These are phyloP conservation scores for Wickerhamomyces canadensis DNA, from an alignment of 805 yeast species.

Conservation along the genomic window DNA sequence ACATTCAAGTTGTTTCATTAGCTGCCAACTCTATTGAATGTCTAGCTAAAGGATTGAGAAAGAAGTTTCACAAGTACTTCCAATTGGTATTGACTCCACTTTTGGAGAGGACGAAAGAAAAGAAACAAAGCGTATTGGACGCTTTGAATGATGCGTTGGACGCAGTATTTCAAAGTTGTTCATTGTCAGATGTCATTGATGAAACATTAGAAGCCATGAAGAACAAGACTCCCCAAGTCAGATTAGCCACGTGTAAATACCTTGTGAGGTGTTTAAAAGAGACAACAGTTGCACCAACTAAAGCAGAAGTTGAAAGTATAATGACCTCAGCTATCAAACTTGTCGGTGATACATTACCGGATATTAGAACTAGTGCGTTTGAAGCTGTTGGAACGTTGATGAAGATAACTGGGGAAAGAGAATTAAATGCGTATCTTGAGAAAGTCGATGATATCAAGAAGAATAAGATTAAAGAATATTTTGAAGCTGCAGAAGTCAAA, in stretches of 20 bases:
- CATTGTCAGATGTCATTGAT: conserved; percentile 51
- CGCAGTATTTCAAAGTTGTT: conserved; percentile 48
- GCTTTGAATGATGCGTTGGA: conserved; percentile 65
- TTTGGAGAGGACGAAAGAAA: conserved; percentile 83
- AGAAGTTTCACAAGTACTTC: conserved; percentile 50
- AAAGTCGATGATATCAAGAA: conserved; percentile 74
- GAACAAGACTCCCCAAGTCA: conserved; percentile 81
- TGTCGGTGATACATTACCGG: conserved; percentile 79
- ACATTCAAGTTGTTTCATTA: conserved; percentile 75
- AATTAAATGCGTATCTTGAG: conserved; percentile 52
- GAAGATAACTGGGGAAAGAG: conserved; percentile 77
- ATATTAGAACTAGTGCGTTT: conserved; percentile 73
- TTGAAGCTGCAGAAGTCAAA: conserved; percentile 49
- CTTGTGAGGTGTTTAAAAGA: conserved; percentile 56
- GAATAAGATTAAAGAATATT: conserved; percentile 58
- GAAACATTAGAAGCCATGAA: conserved; percentile 53
- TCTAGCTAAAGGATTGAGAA: conserved; percentile 62
- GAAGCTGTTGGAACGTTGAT: conserved; percentile 75
- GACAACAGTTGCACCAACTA: conserved; percentile 43
- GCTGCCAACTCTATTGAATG: conserved; percentile 63
- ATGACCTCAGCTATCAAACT: conserved; percentile 53
- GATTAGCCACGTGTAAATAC: conserved; percentile 62
- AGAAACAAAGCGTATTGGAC: conserved; percentile 70
- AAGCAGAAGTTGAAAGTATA: conserved; percentile 50
- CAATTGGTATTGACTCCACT: conserved; percentile 50